phyloP scores from a whole-genome alignment of 2,329 filamentous ascomycete species.

The Fusarium falciforme region DNA sequence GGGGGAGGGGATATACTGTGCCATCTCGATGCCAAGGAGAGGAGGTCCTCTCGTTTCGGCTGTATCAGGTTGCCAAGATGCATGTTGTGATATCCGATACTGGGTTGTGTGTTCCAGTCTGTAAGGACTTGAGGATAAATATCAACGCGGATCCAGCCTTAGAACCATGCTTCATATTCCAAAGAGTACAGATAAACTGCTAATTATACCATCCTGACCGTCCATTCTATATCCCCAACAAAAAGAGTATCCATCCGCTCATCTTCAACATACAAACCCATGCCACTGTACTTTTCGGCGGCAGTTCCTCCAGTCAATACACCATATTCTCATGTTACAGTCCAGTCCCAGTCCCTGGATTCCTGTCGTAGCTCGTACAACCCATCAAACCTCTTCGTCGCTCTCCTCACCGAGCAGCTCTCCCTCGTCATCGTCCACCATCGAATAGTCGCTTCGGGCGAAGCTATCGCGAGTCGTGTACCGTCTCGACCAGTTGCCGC shows the following conservation, averaged over 20 bases:
- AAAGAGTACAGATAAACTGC: slow-evolving; percentile 10
- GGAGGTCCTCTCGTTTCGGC: neutral
- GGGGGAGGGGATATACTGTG: neutral
- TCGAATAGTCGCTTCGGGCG: slow-evolving; percentile 87
- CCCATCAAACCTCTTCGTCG: slow-evolving; percentile 79
- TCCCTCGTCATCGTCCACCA: slow-evolving; percentile 93
- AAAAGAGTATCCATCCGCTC: slow-evolving; percentile 7
- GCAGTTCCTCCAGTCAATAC: slow-evolving; percentile 17
- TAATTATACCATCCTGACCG: slow-evolving; percentile 17
- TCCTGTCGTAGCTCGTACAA: slow-evolving; percentile 33
- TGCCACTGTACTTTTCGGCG: neutral
- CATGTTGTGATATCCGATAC: neutral
- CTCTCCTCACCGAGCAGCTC: slow-evolving; percentile 94
- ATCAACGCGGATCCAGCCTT: neutral
- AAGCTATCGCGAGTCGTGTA: slow-evolving; percentile 94
- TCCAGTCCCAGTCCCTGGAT: slow-evolving; percentile 2
- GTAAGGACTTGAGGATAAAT: neutral
- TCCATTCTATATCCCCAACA: slow-evolving; percentile 24
- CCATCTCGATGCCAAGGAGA: neutral
- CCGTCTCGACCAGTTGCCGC: slow-evolving; percentile 67
- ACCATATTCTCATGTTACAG: slow-evolving; percentile 24
- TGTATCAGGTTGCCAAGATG: neutral
- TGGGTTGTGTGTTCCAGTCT: neutral
- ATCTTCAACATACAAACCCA: slow-evolving; percentile 4
- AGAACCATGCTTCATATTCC: slow-evolving; percentile 15